phyloP scores from a whole-genome alignment of 352 stramenopile species.

The Phytopythium boreale region DNA sequence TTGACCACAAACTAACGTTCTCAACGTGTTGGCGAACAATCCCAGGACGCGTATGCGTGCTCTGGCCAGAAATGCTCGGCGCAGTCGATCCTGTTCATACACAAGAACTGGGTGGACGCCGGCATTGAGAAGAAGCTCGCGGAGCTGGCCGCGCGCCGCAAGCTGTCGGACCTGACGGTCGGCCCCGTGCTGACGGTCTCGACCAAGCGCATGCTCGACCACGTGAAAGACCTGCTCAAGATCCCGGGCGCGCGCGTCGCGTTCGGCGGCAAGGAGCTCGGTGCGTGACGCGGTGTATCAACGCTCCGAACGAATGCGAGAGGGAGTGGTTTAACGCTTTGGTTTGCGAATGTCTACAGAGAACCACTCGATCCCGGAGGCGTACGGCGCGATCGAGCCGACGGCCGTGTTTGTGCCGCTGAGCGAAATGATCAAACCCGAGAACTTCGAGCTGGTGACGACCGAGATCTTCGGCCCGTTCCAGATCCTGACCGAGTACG shows the following conservation, averaged over 20 bases:
- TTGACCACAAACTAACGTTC: constrained; percentile 6
- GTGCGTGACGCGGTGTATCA: constrained; percentile 16
- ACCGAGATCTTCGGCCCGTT: constrained; percentile 99
- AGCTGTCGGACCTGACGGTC: constrained; percentile 94
- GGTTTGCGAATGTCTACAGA: constrained; percentile 28
- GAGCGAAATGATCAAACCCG: constrained; percentile 92
- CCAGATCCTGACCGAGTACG: constrained; percentile 95
- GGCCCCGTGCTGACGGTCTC: constrained; percentile 96
- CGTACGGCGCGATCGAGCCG: constrained; percentile 96
- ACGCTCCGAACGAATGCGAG: no score
- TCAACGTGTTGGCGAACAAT: not conserved
- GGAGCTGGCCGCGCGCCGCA: constrained; percentile 85
- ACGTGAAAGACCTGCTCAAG: constrained; percentile 89
- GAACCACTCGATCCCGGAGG: constrained; percentile 93
- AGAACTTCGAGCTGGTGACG: constrained; percentile 93
- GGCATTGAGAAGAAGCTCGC: constrained; percentile 94
- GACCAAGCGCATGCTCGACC: constrained; percentile 94
- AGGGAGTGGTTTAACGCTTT: not conserved
- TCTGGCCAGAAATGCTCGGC: constrained; percentile 99
- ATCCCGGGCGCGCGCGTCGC: constrained; percentile 93
- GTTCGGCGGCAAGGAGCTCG: constrained; percentile 93
- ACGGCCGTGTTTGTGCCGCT: constrained; percentile 98
- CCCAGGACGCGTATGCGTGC: constrained; percentile 95
- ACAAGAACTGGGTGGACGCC: constrained; percentile 94
- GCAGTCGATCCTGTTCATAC: constrained; percentile 98